Conservation (phyloP, 75 land plant genomes). For the Picea glauca region DNA sequence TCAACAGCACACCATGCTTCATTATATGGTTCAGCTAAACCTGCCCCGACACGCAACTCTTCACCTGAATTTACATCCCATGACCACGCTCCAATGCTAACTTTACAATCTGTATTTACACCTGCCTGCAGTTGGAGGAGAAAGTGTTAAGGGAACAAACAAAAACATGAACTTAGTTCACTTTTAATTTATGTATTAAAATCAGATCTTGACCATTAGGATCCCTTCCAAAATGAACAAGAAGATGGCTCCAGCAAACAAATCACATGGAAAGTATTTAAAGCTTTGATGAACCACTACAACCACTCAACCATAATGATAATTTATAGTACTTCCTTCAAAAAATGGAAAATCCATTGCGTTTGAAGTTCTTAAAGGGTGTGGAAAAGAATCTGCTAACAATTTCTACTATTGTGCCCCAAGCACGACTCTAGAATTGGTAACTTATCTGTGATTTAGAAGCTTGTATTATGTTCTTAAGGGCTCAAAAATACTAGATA, state of each 20-base stretch:
- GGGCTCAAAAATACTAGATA: too few relatives aligned
- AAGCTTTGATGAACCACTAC: background rate
- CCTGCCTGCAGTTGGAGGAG: constrained; percentile 43
- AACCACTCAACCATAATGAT: background rate
- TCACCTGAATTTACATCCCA: constrained; percentile 81
- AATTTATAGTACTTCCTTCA: background rate
- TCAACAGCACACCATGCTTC: constrained; percentile 89
- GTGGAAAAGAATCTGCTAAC: background rate
- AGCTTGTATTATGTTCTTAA: too few relatives aligned
- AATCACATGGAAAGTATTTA: background rate
- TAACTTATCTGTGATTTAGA: too few relatives aligned
- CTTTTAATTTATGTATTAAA: background rate
- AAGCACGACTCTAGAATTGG: too few relatives aligned
- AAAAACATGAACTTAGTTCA: background rate
- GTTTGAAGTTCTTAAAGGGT: background rate
- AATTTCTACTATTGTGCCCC: too few relatives aligned
- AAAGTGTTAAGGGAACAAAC: background rate
- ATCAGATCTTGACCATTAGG: background rate
- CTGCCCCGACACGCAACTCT: constrained; percentile 86
- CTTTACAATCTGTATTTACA: constrained; percentile 49
- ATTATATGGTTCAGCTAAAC: constrained; percentile 71
- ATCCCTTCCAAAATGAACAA: background rate
- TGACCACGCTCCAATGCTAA: constrained; percentile 85
- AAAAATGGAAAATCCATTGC: background rate
- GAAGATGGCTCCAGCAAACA: background rate